Evolutionary conservation across 352 stramenopile species (phyloP).

Genomic region (Phytophthora boehmeriae): DNA sequence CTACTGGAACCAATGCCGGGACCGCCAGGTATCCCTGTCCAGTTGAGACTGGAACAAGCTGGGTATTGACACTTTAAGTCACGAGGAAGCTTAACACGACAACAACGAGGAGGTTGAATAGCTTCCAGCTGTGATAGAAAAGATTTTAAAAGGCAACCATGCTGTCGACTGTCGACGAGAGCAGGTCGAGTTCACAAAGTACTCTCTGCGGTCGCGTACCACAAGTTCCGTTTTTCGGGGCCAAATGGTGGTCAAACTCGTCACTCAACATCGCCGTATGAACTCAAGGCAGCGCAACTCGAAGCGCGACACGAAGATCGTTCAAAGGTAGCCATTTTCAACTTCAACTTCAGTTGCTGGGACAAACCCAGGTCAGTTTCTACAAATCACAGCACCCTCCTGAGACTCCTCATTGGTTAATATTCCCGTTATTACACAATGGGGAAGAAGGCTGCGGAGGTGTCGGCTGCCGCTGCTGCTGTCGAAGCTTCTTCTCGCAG

Average conservation of each 20-base stretch:
- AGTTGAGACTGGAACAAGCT: too few species aligned
- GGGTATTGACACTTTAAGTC: neutral
- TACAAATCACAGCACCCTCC: too few species aligned
- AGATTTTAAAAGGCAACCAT: slow-evolving; percentile 1
- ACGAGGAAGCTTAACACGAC: neutral
- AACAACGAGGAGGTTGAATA: neutral
- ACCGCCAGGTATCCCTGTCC: too few species aligned
- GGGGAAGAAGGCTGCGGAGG: slow-evolving; percentile 9
- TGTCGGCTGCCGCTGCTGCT: neutral
- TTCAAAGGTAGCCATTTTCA: neutral
- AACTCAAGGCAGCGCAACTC: neutral
- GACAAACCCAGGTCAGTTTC: neutral
- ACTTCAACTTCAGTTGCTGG: neutral
- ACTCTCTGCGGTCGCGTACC: neutral
- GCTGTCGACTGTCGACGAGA: slow-evolving; percentile 2
- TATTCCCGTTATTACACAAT: slow-evolving; percentile 2
- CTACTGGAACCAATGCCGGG: too few species aligned
- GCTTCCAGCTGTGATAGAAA: slow-evolving; percentile 5
- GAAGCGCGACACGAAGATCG: slow-evolving; percentile 2
- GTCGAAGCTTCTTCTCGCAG: slow-evolving; percentile 12
- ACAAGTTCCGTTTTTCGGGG: slow-evolving; percentile 6
- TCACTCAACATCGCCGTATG: neutral
- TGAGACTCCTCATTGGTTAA: too few species aligned
- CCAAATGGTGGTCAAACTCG: neutral
- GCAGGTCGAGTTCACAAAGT: slow-evolving; percentile 9